Base-by-base conservation (phyloP, 2,329 filamentous ascomycete species). In the Clathrospora elynae region DNA sequence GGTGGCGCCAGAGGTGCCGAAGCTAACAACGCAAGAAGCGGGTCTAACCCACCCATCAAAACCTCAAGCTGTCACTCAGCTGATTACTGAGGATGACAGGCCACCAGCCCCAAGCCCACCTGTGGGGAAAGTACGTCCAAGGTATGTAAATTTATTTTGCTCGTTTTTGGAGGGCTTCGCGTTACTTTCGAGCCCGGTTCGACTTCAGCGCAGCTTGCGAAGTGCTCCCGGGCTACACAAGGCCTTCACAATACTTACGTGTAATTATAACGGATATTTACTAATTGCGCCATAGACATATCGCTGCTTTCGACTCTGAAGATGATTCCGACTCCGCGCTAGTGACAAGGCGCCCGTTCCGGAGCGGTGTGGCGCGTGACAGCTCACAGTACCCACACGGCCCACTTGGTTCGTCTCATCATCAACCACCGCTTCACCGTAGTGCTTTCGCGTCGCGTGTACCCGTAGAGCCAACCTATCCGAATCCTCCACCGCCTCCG, bases 401-500 rank as follows among this genome's bases (percentile, higher is more conserved):
- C 49, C 57, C 33, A 57, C 53, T 16, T 60, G 53, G 30, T 51
- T n/a, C n/a, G n/a, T n/a, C 56, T 55, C 58, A 47, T 14, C 55
- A 56, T 51, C 56, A 61, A 53, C 45, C 61, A 49, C 64, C 64
- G 41, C 42, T 62, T 41, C 43, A 53, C 33, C 61, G 61, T 42
- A 51, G 58, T 43, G 30, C 60, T 34, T 70, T 68, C 49, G 66
- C 67, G 41, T 67, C 64, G 42, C 61, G 66, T 44, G 65, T 69
- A 25, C 67, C 67, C 47, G 46, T 55, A 17, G 66, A 70, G 43
- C 48, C 52, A 32, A 52, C 61, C 45, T 70, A 70, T 53, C 49
- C 55, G 72, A 79, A 55, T 79, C 83, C 51, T 91, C 77, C 64
- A 90, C 83, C 79, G 90, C 86, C 67, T 83, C 79, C 74, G 89